Percentiles rank a stretch among this genome's conserved stretches.
Evolutionary conservation across 345 rosid genomes (phyloP).

Genomic region (Gossypioides kirkii): DNA sequence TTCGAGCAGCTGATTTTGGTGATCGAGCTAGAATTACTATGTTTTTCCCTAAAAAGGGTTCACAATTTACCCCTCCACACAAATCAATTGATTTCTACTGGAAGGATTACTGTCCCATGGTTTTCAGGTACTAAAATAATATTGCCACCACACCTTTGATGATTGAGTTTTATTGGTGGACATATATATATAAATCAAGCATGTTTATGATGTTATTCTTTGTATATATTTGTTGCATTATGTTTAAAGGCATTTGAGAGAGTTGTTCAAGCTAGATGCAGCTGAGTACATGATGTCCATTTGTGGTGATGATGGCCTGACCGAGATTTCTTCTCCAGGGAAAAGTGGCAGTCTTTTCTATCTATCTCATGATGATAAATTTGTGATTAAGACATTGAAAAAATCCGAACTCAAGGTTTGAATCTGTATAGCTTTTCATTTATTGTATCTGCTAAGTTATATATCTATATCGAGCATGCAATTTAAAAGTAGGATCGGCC

Average conservation of each 20-base stretch:
- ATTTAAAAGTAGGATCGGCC: no score
- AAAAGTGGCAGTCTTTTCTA: slow-evolving; percentile 97
- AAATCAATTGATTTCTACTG: slow-evolving; percentile 76
- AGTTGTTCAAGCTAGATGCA: slow-evolving; percentile 95
- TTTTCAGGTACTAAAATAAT: slow-evolving; percentile 61
- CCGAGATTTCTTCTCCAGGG: slow-evolving; percentile 78
- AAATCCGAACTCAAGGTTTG: slow-evolving; percentile 80
- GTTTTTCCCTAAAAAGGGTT: slow-evolving; percentile 84
- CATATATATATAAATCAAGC: not conserved
- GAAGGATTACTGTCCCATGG: slow-evolving; percentile 99
- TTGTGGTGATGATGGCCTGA: slow-evolving; percentile 90
- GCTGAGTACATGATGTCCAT: slow-evolving; percentile 99
- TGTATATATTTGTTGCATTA: not conserved
- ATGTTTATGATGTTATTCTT: not conserved
- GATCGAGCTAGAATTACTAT: slow-evolving; percentile 85
- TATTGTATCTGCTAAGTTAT: not conserved
- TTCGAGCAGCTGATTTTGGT: slow-evolving; percentile 84
- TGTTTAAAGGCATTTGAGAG: slow-evolving; percentile 75
- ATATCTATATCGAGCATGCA: not conserved
- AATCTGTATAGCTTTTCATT: slow-evolving; percentile 7
- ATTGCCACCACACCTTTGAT: not conserved
- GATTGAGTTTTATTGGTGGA: not conserved
- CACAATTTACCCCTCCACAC: slow-evolving; percentile 86
- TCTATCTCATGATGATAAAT: slow-evolving; percentile 89
- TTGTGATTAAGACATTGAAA: slow-evolving; percentile 88